A percentile compares a stretch with the other conserved stretches of the same genome.
These are phyloP conservation scores for Penicillium soppii DNA, from an alignment of 495 filamentous ascomycete species.

Conservation along the genomic window DNA sequence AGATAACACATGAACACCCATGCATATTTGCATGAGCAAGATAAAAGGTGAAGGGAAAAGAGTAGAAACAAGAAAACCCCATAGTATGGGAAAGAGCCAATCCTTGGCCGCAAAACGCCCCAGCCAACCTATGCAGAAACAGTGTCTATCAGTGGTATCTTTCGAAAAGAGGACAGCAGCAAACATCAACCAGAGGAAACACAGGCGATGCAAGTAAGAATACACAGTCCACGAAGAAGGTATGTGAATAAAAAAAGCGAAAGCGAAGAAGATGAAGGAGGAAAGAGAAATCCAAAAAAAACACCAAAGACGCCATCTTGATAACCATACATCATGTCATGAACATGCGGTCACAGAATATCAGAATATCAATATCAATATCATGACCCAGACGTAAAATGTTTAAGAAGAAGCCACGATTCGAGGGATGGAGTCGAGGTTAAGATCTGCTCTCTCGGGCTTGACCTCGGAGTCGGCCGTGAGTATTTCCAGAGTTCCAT, in stretches of 20 bases:
- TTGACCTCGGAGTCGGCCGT: neutral
- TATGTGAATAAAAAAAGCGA: neutral
- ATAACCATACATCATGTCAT: slow-evolving; percentile 18
- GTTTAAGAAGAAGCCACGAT: slow-evolving; percentile 2
- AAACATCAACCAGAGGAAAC: slow-evolving; percentile 3
- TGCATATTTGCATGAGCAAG: neutral
- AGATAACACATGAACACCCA: neutral
- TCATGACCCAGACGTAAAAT: slow-evolving; percentile 3
- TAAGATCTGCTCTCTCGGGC: neutral
- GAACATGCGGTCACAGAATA: slow-evolving; percentile 7
- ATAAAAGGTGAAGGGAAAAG: neutral
- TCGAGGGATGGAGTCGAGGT: slow-evolving; percentile 1
- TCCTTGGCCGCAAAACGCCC: slow-evolving; percentile 22
- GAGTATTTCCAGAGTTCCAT: slow-evolving; percentile 25
- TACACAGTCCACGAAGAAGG: slow-evolving; percentile 12
- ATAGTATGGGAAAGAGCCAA: neutral
- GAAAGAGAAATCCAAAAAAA: slow-evolving; percentile 4
- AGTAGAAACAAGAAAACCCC: neutral
- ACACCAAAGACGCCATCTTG: slow-evolving; percentile 9
- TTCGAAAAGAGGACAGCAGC: slow-evolving; percentile 14
- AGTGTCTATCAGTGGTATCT: slow-evolving; percentile 49
- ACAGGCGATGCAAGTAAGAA: slow-evolving; percentile 6
- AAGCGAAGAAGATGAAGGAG: neutral
- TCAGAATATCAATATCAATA: slow-evolving; percentile 9
- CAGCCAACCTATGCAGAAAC: slow-evolving; percentile 29